phyloP scores from a whole-genome alignment of 192 early-diverging fungal species.

The Backusella circina region DNA sequence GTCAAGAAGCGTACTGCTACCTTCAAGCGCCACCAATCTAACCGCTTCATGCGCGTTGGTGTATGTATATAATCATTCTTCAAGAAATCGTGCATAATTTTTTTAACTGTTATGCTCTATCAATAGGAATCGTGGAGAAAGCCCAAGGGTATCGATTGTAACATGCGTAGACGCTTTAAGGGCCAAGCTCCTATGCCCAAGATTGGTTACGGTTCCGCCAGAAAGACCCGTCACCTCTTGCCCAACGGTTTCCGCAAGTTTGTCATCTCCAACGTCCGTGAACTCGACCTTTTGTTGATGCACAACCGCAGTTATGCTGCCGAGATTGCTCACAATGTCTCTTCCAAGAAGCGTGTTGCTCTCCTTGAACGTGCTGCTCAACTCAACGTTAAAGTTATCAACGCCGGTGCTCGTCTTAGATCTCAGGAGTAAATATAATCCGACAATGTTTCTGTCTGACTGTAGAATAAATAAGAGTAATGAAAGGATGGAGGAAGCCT shows the following conservation, averaged over 20 bases:
- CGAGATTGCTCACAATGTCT: slow-evolving; percentile 98
- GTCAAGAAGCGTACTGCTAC: slow-evolving; percentile 99
- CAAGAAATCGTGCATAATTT: not conserved
- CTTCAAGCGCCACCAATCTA: slow-evolving; percentile 97
- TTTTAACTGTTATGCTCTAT: not conserved
- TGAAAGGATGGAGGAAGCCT: not conserved
- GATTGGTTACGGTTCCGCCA: slow-evolving; percentile 99
- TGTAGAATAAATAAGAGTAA: not conserved
- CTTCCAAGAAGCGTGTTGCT: slow-evolving; percentile 87
- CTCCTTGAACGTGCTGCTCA: slow-evolving; percentile 94
- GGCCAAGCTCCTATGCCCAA: slow-evolving; percentile 97
- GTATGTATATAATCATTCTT: slow-evolving; percentile 42
- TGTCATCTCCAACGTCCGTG: slow-evolving; percentile 84
- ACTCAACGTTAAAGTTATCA: slow-evolving; percentile 95
- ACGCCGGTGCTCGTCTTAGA: slow-evolving; percentile 84
- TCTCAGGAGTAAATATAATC: slow-evolving; percentile 60
- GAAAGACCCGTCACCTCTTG: slow-evolving; percentile 92
- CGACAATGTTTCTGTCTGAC: not conserved
- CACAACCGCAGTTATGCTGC: slow-evolving; percentile 99
- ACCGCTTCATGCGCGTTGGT: slow-evolving; percentile 95
- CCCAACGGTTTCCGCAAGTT: slow-evolving; percentile 99
- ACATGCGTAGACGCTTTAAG: slow-evolving; percentile 97
- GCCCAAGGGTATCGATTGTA: slow-evolving; percentile 99
- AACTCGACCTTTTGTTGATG: slow-evolving; percentile 97
- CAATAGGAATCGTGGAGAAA: slow-evolving; percentile 96